Evolutionary conservation across 345 rosid genomes (phyloP), one percentile per base, ranked within the genome.

Genomic region (Rhodamnia argentea): DNA sequence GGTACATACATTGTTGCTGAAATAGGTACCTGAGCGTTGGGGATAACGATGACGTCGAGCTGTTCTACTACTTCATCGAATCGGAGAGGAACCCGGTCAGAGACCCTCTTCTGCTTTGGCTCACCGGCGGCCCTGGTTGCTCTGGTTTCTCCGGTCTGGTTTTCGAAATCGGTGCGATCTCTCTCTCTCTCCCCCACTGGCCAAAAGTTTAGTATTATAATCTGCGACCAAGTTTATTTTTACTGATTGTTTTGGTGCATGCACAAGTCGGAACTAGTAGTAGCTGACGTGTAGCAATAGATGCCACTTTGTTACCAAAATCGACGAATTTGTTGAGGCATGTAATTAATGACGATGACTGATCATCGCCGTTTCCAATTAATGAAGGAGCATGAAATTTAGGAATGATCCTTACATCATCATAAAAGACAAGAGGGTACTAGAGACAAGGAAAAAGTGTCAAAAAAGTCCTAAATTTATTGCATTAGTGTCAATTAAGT

Each of bases 91-190:
- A 86, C 85, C 90, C 92, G 0, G 40, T 27, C 32, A 26, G 3
- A 40, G 91, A 91, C 58, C 91, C 92, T 13, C 88, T 89, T 59
- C 32, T 91, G 91, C 86, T 91, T 27, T 91, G 92, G 92, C 87
- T 89, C 60, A 91, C 91, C 10, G 92, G 91, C 15, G 91, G 91
- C 16, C 92, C 91, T 9, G 92, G 90, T 2, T 91, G 92, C 86
- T 91, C 92, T 44, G 91, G 89, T 47, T 91, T 91, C 84, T 91
- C 91, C 10, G 92, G 90, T 26, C 84, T 91, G 23, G 90, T 88
- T 51, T 91, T 84, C 57, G 92, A 91, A 88, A 91, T 59, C 56
- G 92, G 92, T 91, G 47, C 40, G 74, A n/a, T 27, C 58, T 20
- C 57, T 55, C 4, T 16, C 84, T 18, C 84, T 24, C 84, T 55